Evolutionary conservation across 768 basidiomycete species (phyloP), one percentile per base, ranked within the genome.

Genomic region (Lentinula aciculospora): DNA sequence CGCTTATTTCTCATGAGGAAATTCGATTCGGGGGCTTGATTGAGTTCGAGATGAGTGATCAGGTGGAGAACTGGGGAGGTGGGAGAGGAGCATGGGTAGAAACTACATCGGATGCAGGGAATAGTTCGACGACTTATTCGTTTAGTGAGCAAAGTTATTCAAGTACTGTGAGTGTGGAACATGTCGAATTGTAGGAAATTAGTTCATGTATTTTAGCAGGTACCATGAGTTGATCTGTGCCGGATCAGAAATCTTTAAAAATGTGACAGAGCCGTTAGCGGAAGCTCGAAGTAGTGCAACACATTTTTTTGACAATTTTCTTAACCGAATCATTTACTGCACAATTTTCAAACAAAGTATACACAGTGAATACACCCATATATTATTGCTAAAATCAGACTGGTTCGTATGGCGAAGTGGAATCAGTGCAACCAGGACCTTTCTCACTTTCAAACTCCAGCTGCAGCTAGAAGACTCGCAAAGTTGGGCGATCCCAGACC

Each of bases 11-110:
- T 10, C 89, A 92, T 60, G 76, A 76, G n/a, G 75, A 88, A 51
- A 79, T 90, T n/a, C 70, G 69, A 8, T 61, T 69, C 3, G 88
- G 88, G 0, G 85, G 81, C 0, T 68, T 76, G 7, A 67, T 91
- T 15, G 73, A 72, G 36, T 91, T 89, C 63, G 79, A 81, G 62
- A 89, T 92, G 88, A 82, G 78, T 50, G 74, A 72, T 3, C 66
- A 65, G 23, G 79, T 78, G 3, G 71, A 78, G 60, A 58, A 60
- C 0, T 84, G 81, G 81, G 76, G 60, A 53, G 56, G 63, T 28
- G 59, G 59, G 9, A 46, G 46, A 48, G 56, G 56, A 13, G 56
- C 34, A n/a, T 57, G 56, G 56, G 25, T 17, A 3, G 28, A n/a
- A 1, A 48, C 3, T 37, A 53, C 47, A 23, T 48, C 17, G 47